Evolutionary conservation across 148 eudicot genomes (phyloP).

Genomic region (Nepenthes gracilis): DNA sequence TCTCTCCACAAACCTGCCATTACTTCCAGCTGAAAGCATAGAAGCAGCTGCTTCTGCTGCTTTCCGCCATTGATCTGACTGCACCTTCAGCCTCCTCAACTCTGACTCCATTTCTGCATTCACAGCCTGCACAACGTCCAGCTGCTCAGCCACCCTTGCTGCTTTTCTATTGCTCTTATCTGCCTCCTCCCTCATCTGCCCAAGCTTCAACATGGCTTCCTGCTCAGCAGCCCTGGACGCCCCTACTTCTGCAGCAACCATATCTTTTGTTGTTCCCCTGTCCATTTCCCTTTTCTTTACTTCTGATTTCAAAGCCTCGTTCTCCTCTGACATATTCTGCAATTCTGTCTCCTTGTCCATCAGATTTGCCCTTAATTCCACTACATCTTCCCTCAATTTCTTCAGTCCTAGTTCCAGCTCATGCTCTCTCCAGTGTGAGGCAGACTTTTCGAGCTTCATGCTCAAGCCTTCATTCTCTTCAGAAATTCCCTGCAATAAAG

Average conservation of each 20-base stretch:
- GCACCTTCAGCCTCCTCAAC: slow-evolving; percentile 71
- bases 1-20: slow-evolving; percentile 56
- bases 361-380: slow-evolving; percentile 34
- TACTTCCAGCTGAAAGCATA: slow-evolving; percentile 52
- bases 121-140: slow-evolving; percentile 47
- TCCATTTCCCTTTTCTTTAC: slow-evolving; percentile 28
- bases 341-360: slow-evolving; percentile 50
- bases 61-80: slow-evolving; percentile 88
- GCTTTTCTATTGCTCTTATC: slow-evolving; percentile 47
- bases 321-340: slow-evolving; percentile 36
- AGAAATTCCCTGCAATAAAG: slow-evolving; percentile 39
- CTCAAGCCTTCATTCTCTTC: slow-evolving; percentile 58
- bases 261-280: slow-evolving; percentile 10
- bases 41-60: slow-evolving; percentile 96
- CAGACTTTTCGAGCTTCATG: slow-evolving; percentile 27
- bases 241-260: slow-evolving; percentile 23
- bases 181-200: slow-evolving; percentile 34
- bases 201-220: slow-evolving; percentile 48
- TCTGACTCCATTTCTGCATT: slow-evolving; percentile 70
- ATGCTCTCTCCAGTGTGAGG: slow-evolving; percentile 19
- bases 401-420: slow-evolving; percentile 36
- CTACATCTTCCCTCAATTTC: slow-evolving; percentile 21
- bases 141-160: slow-evolving; percentile 44
- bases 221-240: slow-evolving; percentile 40
- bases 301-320: slow-evolving; percentile 41